Evolutionary conservation across 257 asterid species (phyloP).

Genomic region (Parsonsia alboflavescens): DNA sequence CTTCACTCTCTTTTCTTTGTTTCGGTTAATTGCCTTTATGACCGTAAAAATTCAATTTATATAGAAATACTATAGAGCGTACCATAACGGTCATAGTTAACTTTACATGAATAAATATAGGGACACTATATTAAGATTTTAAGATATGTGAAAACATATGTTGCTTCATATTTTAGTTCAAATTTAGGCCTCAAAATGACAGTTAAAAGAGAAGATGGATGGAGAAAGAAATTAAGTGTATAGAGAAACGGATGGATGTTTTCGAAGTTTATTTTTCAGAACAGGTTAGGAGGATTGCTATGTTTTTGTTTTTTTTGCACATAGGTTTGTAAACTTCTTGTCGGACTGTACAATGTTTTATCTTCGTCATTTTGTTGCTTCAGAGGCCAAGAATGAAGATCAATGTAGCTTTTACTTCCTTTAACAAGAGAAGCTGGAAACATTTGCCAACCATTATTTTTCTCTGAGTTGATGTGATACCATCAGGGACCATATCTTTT

Average conservation of each 20-base stretch:
- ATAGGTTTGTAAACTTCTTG: background rate
- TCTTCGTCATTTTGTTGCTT: background rate
- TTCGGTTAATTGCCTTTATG: no score
- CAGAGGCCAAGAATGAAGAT: background rate
- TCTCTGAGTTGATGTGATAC: no score
- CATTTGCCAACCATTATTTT: no score
- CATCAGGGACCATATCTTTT: background rate
- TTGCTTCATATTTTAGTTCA: background rate
- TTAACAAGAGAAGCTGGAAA: background rate
- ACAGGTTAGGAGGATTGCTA: background rate
- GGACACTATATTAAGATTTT: no score
- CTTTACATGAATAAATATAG: no score
- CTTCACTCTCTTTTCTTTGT: no score
- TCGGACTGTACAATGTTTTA: constrained; percentile 1
- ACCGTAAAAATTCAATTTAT: no score
- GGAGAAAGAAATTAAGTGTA: background rate
- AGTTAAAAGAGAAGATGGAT: constrained; percentile 4
- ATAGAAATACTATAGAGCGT: no score
- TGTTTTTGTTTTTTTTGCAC: background rate
- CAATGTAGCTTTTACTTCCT: background rate
- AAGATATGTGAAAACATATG: no score
- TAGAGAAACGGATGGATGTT: background rate
- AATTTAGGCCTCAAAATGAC: background rate
- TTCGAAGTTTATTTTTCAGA: background rate
- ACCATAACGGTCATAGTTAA: no score